Base-by-base conservation (phyloP, 2,329 filamentous ascomycete genomes). In the Trichoderma atrobrunneum region DNA sequence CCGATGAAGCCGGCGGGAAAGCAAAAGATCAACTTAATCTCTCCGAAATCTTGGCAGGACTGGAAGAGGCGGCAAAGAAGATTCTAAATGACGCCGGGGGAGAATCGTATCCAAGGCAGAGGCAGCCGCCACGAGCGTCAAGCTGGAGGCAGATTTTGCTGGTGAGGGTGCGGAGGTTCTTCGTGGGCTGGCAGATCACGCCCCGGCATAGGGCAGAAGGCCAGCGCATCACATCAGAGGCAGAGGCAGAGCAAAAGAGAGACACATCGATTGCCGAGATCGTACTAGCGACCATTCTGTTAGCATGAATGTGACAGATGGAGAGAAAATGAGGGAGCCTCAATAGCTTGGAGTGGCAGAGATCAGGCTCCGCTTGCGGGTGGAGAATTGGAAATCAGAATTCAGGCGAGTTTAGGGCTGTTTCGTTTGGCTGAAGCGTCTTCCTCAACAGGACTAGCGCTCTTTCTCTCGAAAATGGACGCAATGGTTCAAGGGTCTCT, bases 241-340 rank as follows among this genome's bases (percentile, higher is more conserved):
- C 28, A 54, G 14, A 60, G 36, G 8, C 34, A 68, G 26, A 68
- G 64, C 36, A 60, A 18, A 30, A n/a, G 43, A 51, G 7, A 61
- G 54, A 43, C 32, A 26, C 36, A 43, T 11, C 66, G 66, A 70
- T 70, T 70, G 66, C 66, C 66, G 66, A 70, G 66, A 70, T 70
- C 66, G 66, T 70, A 54, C 66, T 70, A 70, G 66, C 8, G n/a
- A 70, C 21, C 26, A 39, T 26, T 60, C 39, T 62, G 39, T 21
- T 36, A 67, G 64, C 51, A 34, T 26, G 57, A 62, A 48, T 8
- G 65, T 32, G 36, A 28, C 36, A 61, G 39, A 70, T 61, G 57
- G 18, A 54, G 57, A 54, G 28, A 54, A 54, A 24, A 39, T 32
- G 34, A 61, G 39, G 54, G 57, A 70, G 66, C 34, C 66, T 70